These are phyloP conservation scores for Magnusiomyces suaveolens DNA, from an alignment of 1,139 yeast genomes.

Conservation along the genomic window DNA sequence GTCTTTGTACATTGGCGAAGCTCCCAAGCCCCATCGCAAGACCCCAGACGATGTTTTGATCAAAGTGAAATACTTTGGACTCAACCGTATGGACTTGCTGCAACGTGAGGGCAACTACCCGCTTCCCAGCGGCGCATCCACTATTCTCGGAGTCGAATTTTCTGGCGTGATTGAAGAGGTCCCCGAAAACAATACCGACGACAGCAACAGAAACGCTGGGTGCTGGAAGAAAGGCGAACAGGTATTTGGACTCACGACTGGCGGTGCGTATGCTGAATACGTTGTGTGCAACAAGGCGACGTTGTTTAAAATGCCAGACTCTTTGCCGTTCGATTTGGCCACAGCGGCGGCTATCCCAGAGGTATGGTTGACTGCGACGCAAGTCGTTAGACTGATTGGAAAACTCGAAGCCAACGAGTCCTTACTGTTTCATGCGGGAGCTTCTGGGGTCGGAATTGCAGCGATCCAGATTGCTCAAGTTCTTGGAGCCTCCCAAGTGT, in stretches of 20 bases:
- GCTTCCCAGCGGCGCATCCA: constrained; percentile 27
- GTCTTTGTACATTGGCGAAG: constrained; percentile 21
- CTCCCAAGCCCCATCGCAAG: constrained; percentile 19
- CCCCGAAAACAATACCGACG: constrained; percentile 15
- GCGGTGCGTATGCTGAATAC: constrained; percentile 35
- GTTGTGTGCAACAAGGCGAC: constrained; percentile 25
- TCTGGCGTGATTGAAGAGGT: constrained; percentile 24
- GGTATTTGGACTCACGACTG: constrained; percentile 32
- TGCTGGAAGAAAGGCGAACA: constrained; percentile 27
- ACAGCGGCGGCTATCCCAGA: constrained; percentile 33
- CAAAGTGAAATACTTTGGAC: constrained; percentile 28
- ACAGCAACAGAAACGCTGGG: no score
- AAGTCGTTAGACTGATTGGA: constrained; percentile 27
- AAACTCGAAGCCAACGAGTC: constrained; percentile 23
- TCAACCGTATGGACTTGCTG: constrained; percentile 30
- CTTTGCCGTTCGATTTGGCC: constrained; percentile 14
- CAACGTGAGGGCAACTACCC: constrained; percentile 27
- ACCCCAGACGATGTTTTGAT: constrained; percentile 25
- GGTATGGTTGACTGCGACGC: constrained; percentile 34
- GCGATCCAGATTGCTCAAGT: constrained; percentile 32
- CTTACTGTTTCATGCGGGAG: constrained; percentile 31
- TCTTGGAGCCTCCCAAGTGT: constrained; percentile 30
- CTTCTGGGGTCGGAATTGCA: constrained; percentile 32
- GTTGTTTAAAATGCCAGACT: constrained; percentile 23
- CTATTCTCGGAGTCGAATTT: constrained; percentile 32